phyloP scores from a whole-genome alignment of 257 asterid species.

The Hygrophila difformis region DNA sequence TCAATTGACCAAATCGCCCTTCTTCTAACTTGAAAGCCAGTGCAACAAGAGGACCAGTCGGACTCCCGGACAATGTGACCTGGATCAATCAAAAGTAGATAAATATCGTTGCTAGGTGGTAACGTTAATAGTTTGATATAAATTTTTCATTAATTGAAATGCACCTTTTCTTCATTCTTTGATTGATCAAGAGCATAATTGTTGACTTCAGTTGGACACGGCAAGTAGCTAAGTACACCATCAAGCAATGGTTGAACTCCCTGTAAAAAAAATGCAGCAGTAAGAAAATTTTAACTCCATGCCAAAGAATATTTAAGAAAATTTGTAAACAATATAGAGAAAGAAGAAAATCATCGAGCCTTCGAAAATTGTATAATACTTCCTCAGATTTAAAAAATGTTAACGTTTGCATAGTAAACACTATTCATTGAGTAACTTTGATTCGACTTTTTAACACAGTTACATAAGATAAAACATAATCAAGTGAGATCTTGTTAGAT shows the following conservation, averaged over 20 bases:
- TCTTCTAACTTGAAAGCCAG: conserved; percentile 96
- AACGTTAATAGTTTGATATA: conserved; percentile 6
- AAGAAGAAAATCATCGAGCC: conserved; percentile 8
- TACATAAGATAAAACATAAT: too few species aligned
- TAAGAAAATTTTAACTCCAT: conserved; percentile 6
- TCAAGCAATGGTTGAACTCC: conserved; percentile 96
- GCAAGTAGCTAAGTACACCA: conserved; percentile 89
- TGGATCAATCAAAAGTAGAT: conserved; percentile 24
- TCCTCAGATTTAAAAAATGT: too few species aligned
- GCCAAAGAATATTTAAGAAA: conserved; percentile 4
- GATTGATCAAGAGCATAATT: conserved; percentile 89
- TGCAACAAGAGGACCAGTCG: conserved; percentile 91
- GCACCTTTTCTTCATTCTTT: conserved; percentile 87
- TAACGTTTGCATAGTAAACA: too few species aligned
- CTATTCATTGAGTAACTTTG: too few species aligned
- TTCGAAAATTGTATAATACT: too few species aligned
- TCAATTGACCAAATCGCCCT: conserved; percentile 91
- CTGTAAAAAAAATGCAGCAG: conserved; percentile 34
- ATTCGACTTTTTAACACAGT: too few species aligned
- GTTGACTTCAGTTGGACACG: conserved; percentile 79
- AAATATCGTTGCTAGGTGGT: conserved; percentile 7
- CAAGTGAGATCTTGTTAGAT: too few species aligned
- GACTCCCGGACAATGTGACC: conserved; percentile 82
- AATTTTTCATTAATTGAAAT: conserved; percentile 9
- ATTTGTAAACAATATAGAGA: background rate